Evolutionary conservation across 768 basidiomycete species (phyloP), one percentile per base, ranked within the genome.

Genomic region (Lanmaoa rubissima): DNA sequence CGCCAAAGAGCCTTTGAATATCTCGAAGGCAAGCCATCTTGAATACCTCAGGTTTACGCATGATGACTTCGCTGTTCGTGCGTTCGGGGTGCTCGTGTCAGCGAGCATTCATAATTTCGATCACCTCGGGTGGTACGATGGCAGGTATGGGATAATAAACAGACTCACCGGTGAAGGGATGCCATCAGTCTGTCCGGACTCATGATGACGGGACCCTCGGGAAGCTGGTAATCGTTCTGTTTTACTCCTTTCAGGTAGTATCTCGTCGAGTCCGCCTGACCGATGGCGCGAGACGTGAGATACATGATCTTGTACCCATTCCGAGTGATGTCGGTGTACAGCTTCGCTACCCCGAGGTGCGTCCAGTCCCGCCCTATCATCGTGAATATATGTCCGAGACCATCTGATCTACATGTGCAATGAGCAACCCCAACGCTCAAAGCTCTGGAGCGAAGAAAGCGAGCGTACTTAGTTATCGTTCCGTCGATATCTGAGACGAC

Each of bases 341-440:
- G 79, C 73, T 98, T 98, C 14, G 95, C 96, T 34, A 98, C 95
- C 7, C 97, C 96, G 5, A 91, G 78, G 71, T 98, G 96, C 2
- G 96, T 98, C 97, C 96, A 98, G 70, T 98, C 96, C 10, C 95
- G 86, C 9, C 96, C 97, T 61, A 98, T 94, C 83, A 97, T 93
- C 2, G 94, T 95, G 66, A 97, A 94, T 48, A 99, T 88, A 68
- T 98, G 96, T 0, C 96, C 96, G 7, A 98, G 77, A 1, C 93
- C 96, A 73, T 98, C 96, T 2, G 95, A 98, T 70, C 94, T 96
- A 17, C 12, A 42, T 17, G 8, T 19, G 21, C 5, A 2, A 41
- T 59, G 16, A 65, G 13, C 26, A 40, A 50, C 6, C 1, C 32
- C 34, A 28, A 39, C 17, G 7, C 19, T 44, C 19, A 8, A 46